phyloP scores from a whole-genome alignment of 2,329 filamentous ascomycete genomes.

The Talaromyces sp. region DNA sequence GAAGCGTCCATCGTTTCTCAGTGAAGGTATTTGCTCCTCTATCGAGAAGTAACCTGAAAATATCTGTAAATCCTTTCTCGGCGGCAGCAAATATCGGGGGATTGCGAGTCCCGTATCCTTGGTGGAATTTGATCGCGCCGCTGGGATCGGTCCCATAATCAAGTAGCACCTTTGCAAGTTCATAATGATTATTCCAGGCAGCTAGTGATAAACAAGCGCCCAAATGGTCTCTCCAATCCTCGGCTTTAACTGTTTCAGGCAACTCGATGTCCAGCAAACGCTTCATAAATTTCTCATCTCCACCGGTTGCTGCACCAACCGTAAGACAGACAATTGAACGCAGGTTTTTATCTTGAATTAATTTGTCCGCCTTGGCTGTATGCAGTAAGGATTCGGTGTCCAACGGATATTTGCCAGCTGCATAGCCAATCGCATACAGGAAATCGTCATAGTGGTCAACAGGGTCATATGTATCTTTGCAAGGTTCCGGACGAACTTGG shows the following conservation, averaged over 20 bases:
- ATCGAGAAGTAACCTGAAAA: background rate
- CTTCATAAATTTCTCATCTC: background rate
- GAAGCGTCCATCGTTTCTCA: background rate
- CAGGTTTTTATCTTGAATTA: background rate
- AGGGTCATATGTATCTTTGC: background rate
- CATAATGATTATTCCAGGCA: background rate
- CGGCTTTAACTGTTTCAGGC: background rate
- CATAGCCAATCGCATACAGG: background rate
- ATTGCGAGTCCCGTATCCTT: background rate
- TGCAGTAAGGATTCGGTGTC: background rate
- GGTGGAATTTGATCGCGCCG: background rate
- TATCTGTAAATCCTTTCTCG: background rate
- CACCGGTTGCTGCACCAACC: background rate
- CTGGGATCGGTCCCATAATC: background rate
- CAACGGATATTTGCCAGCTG: background rate
- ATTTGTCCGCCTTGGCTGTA: background rate
- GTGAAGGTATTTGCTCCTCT: background rate
- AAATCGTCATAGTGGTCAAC: background rate
- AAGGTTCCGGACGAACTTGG: background rate
- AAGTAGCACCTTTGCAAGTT: background rate
- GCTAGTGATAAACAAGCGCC: background rate
- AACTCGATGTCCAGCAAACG: background rate
- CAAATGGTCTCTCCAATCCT: background rate
- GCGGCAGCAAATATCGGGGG: background rate
- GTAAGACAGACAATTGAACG: background rate